Conservation (phyloP, 2,329 filamentous ascomycete genomes). For the Hypoxylon sp. region DNA sequence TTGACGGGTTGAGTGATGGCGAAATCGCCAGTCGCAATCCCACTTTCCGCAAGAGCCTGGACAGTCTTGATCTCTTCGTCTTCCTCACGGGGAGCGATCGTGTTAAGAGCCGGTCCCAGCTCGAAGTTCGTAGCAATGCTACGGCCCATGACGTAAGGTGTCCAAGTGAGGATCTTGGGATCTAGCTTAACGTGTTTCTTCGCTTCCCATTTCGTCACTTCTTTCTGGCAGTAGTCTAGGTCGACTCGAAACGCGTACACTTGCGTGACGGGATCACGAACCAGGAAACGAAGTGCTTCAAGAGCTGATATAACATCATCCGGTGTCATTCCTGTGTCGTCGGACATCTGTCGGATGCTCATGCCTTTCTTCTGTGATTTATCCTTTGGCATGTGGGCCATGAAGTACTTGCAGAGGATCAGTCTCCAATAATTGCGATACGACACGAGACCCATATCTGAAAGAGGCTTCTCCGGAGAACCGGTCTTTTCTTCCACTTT, state of each 20-base stretch:
- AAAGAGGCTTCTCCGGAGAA: constrained; percentile 95
- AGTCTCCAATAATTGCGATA: constrained; percentile 98
- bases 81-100: constrained; percentile 88
- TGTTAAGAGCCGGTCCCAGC: constrained; percentile 81
- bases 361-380: constrained; percentile 60
- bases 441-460: constrained; percentile 96
- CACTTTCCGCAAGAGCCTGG: constrained; percentile 48
- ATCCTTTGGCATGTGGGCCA: constrained; percentile 63
- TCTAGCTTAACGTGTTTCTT: constrained; percentile 91
- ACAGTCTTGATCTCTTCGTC: constrained; percentile 62
- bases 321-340: constrained; percentile 92
- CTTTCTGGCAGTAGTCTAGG: constrained; percentile 84
- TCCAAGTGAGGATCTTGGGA: constrained; percentile 87
- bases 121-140: constrained; percentile 86
- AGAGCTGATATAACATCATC: constrained; percentile 96
- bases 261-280: constrained; percentile 88
- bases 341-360: constrained; percentile 77
- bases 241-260: constrained; percentile 92
- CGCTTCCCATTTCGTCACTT: constrained; percentile 87
- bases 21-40: constrained; percentile 51
- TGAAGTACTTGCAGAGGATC: constrained; percentile 85
- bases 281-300: constrained; percentile 88
- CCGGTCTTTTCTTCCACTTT: constrained; percentile 93
- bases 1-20: constrained; percentile 37
- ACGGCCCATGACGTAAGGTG: constrained; percentile 95